phyloP scores from a whole-genome alignment of 1,284 basidiomycete species.

The Sphaerobolus stellatus region DNA sequence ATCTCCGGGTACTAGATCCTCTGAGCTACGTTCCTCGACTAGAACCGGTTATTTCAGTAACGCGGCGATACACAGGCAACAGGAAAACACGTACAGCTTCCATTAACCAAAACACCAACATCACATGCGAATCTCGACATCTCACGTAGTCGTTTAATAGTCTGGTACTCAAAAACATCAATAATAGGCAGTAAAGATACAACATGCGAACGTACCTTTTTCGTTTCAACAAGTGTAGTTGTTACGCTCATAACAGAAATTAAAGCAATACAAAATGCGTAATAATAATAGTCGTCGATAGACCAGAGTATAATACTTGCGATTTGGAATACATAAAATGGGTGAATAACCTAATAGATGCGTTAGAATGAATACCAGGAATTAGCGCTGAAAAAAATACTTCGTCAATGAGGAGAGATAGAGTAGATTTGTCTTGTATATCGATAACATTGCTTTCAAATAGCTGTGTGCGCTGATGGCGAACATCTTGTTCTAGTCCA shows the following conservation, averaged over 20 bases:
- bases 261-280: conserved; percentile 94
- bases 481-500: conserved; percentile 57
- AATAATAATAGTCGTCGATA: conserved; percentile 94
- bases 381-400: conserved; percentile 41
- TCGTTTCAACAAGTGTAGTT: conserved; percentile 91
- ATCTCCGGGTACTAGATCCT: conserved; percentile 89
- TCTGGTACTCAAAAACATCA: conserved; percentile 45
- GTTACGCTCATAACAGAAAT: conserved; percentile 87
- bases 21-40: conserved; percentile 79
- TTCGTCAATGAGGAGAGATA: conserved; percentile 88
- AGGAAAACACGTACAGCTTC: conserved; percentile 57
- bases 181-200: not conserved
- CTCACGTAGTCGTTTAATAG: conserved; percentile 91
- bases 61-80: conserved; percentile 1
- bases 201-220: conserved; percentile 54
- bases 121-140: conserved; percentile 93
- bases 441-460: conserved; percentile 93
- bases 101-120: conserved; percentile 73
- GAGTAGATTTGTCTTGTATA: conserved; percentile 83
- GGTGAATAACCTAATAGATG: conserved; percentile 74
- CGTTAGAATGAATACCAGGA: not conserved
- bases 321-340: conserved; percentile 98
- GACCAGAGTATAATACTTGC: conserved; percentile 95
- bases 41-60: conserved; percentile 8
- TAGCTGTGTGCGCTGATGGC: conserved; percentile 67